These are phyloP conservation scores for Chaetomiaceae sp. DNA, from an alignment of 2,329 filamentous ascomycete genomes.

Conservation along the genomic window DNA sequence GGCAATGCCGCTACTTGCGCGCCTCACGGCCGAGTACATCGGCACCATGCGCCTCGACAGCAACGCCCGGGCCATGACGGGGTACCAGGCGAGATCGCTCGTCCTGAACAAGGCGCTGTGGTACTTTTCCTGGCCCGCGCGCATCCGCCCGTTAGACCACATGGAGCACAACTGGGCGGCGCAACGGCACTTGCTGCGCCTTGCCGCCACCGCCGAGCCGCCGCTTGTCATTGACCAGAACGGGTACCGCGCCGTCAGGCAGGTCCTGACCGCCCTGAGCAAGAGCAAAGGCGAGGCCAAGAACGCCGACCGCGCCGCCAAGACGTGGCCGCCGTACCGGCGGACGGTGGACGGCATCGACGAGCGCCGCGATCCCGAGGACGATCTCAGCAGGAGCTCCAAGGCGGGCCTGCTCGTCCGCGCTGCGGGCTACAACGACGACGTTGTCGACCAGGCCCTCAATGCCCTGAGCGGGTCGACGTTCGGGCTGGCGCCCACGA, in stretches of 20 bases:
- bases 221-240: conserved; percentile 47
- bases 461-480: conserved; percentile 51
- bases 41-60: conserved; percentile 15
- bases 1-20: conserved; percentile 29
- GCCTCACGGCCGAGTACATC: conserved; percentile 28
- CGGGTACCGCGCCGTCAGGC: conserved; percentile 52
- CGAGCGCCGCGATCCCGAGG: conserved; percentile 46
- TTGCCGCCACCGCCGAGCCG: conserved; percentile 45
- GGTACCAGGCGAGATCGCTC: conserved; percentile 31
- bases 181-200: conserved; percentile 48
- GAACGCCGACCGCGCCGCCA: conserved; percentile 44
- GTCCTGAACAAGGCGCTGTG: conserved; percentile 41
- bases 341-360: conserved; percentile 56
- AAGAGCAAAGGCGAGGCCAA: conserved; percentile 50
- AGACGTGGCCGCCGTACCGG: conserved; percentile 59
- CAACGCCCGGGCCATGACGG: conserved; percentile 10
- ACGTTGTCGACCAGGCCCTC: conserved; percentile 44
- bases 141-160: conserved; percentile 30
- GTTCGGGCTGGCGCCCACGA: conserved; percentile 49
- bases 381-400: conserved; percentile 51
- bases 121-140: conserved; percentile 35
- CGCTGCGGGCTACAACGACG: conserved; percentile 51
- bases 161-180: conserved; percentile 54
- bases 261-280: conserved; percentile 48
- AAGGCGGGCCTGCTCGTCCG: conserved; percentile 51